Evolutionary conservation across 371 early-diverging fungal species (phyloP).

Genomic region (Capniomyces stellatus): DNA sequence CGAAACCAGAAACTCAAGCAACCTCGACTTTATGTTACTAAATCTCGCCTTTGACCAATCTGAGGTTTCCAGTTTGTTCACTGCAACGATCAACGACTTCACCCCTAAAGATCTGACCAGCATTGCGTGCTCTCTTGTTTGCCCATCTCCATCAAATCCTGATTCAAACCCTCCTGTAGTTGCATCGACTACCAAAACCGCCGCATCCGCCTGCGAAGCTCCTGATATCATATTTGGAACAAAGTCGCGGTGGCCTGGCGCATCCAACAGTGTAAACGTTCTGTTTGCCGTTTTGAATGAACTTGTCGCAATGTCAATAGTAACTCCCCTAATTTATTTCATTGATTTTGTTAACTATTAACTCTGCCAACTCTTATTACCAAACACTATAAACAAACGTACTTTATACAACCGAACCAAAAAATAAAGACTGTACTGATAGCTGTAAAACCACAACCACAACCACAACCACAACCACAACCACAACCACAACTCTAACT

Average conservation of each 20-base stretch:
- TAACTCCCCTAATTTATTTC: constrained; percentile 90
- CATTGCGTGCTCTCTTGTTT: constrained; percentile 92
- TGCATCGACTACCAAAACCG: constrained; percentile 88
- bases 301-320: constrained; percentile 87
- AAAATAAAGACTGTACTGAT: too few species aligned
- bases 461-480: too few species aligned
- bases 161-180: constrained; percentile 89
- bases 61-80: constrained; percentile 81
- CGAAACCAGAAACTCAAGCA: constrained; percentile 42
- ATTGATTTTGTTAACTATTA: too few species aligned
- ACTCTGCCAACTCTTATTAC: too few species aligned
- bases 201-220: constrained; percentile 92
- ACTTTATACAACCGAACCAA: too few species aligned
- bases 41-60: constrained; percentile 64
- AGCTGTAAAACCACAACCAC: too few species aligned
- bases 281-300: constrained; percentile 69
- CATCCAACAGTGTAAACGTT: constrained; percentile 76
- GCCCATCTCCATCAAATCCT: constrained; percentile 92
- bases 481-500: too few species aligned
- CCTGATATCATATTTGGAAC: constrained; percentile 99
- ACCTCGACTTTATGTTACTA: constrained; percentile 39
- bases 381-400: too few species aligned
- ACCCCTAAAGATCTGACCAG: constrained; percentile 79
- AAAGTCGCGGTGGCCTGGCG: constrained; percentile 98
- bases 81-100: constrained; percentile 66